Evolutionary conservation across 2,329 filamentous ascomycete species (phyloP).

Genomic region (Cadophora sp.): DNA sequence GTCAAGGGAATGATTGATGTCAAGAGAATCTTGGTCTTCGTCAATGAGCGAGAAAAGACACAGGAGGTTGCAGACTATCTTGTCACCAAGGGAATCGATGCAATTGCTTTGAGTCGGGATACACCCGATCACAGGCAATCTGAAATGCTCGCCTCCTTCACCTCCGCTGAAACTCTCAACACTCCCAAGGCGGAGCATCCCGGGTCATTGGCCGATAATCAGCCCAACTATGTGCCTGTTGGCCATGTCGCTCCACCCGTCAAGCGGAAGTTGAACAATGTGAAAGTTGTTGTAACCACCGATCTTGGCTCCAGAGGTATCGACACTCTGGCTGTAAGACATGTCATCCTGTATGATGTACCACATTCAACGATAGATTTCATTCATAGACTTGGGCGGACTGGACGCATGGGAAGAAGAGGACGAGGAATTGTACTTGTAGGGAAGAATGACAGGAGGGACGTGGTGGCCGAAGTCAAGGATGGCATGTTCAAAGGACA

Average conservation of each 20-base stretch:
- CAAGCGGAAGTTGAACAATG: conserved; percentile 65
- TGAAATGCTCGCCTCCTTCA: conserved; percentile 81
- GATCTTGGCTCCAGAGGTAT: conserved; percentile 93
- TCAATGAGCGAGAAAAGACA: conserved; percentile 93
- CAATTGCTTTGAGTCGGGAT: conserved; percentile 84
- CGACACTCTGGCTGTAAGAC: conserved; percentile 88
- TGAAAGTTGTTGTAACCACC: conserved; percentile 92
- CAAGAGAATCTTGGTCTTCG: conserved; percentile 92
- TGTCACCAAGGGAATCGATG: conserved; percentile 84
- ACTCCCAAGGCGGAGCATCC: conserved; percentile 47
- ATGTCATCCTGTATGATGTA: conserved; percentile 96
- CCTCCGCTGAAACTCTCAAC: conserved; percentile 49
- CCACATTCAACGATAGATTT: conserved; percentile 98
- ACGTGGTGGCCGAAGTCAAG: conserved; percentile 90
- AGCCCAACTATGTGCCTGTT: conserved; percentile 44
- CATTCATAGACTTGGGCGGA: conserved; percentile 91
- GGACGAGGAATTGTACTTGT: conserved; percentile 90
- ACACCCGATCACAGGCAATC: conserved; percentile 78
- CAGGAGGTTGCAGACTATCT: conserved; percentile 82
- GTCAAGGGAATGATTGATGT: conserved; percentile 66
- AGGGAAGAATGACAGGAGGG: conserved; percentile 85
- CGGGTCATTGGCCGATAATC: conserved; percentile 50
- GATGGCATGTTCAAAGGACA: conserved; percentile 87
- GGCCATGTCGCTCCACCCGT: conserved; percentile 39
- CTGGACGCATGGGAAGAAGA: conserved; percentile 89